Evolutionary conservation across 1,284 basidiomycete species (phyloP).

Genomic region (Vanrija sp.): DNA sequence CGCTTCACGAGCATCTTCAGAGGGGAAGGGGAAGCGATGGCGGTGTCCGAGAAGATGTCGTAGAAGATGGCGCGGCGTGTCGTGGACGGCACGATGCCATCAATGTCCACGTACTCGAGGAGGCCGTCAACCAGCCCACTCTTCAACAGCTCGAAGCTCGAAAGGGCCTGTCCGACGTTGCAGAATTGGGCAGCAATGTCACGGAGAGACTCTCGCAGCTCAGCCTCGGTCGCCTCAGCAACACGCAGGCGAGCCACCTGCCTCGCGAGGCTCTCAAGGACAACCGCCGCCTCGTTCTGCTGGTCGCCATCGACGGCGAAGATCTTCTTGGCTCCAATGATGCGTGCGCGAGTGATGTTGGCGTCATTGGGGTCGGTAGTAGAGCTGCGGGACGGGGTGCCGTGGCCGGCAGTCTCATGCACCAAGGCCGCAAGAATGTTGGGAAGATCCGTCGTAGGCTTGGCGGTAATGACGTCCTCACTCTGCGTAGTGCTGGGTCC

Average conservation of each 20-base stretch:
- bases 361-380: slow-evolving; percentile 73
- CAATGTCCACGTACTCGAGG: slow-evolving; percentile 72
- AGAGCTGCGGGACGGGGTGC: slow-evolving; percentile 30
- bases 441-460: slow-evolving; percentile 23
- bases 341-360: slow-evolving; percentile 79
- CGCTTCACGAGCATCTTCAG: slow-evolving; percentile 85
- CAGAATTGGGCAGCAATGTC: slow-evolving; percentile 76
- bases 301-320: slow-evolving; percentile 56
- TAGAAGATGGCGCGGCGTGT: slow-evolving; percentile 68
- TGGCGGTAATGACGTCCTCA: slow-evolving; percentile 22
- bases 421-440: slow-evolving; percentile 40
- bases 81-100: slow-evolving; percentile 49
- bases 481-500: slow-evolving; percentile 3
- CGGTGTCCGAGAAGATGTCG: slow-evolving; percentile 64
- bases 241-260: slow-evolving; percentile 63
- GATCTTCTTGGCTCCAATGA: slow-evolving; percentile 70
- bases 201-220: slow-evolving; percentile 61
- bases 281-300: slow-evolving; percentile 60
- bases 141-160: slow-evolving; percentile 91
- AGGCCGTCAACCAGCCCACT: slow-evolving; percentile 88
- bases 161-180: slow-evolving; percentile 66
- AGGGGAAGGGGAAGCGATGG: slow-evolving; percentile 56
- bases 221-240: slow-evolving; percentile 55
- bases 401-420: slow-evolving; percentile 21
- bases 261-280: slow-evolving; percentile 54